A percentile compares a stretch with the other conserved stretches of the same genome.
Evolutionary conservation across 768 basidiomycete genomes (phyloP).

Genomic region (Pulveroboletus ravenelii): DNA sequence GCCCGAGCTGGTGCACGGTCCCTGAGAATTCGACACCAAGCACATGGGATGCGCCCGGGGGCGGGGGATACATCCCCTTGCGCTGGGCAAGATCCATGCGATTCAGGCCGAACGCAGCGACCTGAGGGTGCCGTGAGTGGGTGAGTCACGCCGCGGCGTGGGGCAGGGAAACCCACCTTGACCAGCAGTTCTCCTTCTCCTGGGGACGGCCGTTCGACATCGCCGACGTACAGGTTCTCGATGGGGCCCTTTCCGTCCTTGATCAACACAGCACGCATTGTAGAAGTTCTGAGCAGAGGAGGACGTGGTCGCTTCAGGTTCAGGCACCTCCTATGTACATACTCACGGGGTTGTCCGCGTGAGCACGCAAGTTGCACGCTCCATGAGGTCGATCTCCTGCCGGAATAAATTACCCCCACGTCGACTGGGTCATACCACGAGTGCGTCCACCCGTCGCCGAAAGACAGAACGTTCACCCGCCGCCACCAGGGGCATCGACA

Average conservation of each 20-base stretch:
- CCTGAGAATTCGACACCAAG: conserved; percentile 90
- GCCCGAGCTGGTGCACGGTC: conserved; percentile 48
- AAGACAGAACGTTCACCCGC: no score
- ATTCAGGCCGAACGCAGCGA: conserved; percentile 84
- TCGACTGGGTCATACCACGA: no score
- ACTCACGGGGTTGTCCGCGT: no score
- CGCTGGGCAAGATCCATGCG: conserved; percentile 79
- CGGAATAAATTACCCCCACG: no score
- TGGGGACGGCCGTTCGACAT: conserved; percentile 58
- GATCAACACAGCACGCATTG: conserved; percentile 77
- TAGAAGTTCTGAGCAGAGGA: conserved; percentile 11
- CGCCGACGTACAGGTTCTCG: conserved; percentile 76
- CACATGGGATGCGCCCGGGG: conserved; percentile 68
- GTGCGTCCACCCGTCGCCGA: no score
- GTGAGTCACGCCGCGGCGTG: not conserved
- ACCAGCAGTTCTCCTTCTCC: conserved; percentile 65
- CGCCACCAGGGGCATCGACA: no score
- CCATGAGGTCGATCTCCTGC: no score
- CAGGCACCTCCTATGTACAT: no score
- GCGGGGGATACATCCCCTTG: conserved; percentile 69
- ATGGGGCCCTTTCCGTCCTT: conserved; percentile 70
- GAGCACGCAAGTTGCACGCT: no score
- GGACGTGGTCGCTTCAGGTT: not conserved
- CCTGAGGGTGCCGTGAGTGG: conserved; percentile 35
- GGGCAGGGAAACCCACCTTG: conserved; percentile 43